These are phyloP conservation scores for Zygosaccharomyces pseudobailii DNA, from an alignment of 1,139 yeast species.

Conservation along the genomic window DNA sequence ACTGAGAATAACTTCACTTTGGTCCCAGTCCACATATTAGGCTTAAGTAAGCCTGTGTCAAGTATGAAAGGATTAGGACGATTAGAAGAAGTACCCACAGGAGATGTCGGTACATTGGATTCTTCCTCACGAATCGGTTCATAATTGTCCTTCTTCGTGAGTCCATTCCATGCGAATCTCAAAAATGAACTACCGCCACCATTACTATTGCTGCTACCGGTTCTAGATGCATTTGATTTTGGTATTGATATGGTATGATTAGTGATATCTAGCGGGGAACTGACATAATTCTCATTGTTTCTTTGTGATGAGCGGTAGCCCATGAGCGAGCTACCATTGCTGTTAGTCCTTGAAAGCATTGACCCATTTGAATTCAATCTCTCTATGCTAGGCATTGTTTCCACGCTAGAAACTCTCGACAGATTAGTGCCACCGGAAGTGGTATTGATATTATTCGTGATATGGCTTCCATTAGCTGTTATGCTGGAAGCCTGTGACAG, in stretches of 20 bases:
- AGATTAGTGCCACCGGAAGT: neutral
- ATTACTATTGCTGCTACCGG: slow-evolving; percentile 3
- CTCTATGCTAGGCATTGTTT: slow-evolving; percentile 21
- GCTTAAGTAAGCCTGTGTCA: slow-evolving; percentile 23
- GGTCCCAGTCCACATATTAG: slow-evolving; percentile 62
- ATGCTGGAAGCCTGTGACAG: slow-evolving; percentile 2
- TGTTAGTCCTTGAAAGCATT: slow-evolving; percentile 28
- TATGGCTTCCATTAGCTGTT: neutral
- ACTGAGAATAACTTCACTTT: slow-evolving; percentile 56
- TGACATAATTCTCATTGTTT: slow-evolving; percentile 7
- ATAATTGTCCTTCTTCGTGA: slow-evolving; percentile 19
- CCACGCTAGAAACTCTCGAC: slow-evolving; percentile 9
- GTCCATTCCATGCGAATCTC: slow-evolving; percentile 31
- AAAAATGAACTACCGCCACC: slow-evolving; percentile 22
- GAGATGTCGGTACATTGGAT: slow-evolving; percentile 3
- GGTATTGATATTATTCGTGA: neutral
- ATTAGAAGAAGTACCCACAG: slow-evolving; percentile 3
- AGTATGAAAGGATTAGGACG: slow-evolving; percentile 15
- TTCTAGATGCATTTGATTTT: slow-evolving; percentile 3
- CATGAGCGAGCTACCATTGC: slow-evolving; percentile 27
- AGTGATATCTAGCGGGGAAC: slow-evolving; percentile 11
- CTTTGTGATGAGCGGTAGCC: slow-evolving; percentile 17
- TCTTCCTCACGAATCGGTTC: slow-evolving; percentile 13
- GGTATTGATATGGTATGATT: slow-evolving; percentile 5
- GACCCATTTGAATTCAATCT: slow-evolving; percentile 27